Base-by-base conservation (phyloP, 2,329 filamentous ascomycete species). In the Trichophaea hybrida region DNA sequence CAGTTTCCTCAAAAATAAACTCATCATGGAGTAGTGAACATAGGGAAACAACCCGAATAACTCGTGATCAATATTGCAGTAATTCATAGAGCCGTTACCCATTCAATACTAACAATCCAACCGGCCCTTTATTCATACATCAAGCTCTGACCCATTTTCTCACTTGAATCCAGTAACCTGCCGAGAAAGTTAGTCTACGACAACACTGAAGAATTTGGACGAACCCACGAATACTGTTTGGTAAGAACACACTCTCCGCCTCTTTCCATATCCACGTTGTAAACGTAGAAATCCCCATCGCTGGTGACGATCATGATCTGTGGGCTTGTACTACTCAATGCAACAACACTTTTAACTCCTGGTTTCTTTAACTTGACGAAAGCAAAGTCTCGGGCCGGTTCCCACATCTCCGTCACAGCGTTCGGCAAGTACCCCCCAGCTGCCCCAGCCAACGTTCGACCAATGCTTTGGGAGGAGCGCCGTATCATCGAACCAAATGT, bases 261-360 rank as follows among this genome's bases (percentile, higher is more conserved):
- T 63, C 87, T 86, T 68, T 94, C 90, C 76, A 98, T 81, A 71
- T 98, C 90, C 58, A 98, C 89, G 65, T 88, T 91, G 73, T 91
- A 98, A 34, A 97, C 85, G 68, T 93, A 95, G 70, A 96, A 97
- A 31, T 85, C 85, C 7, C 93, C 93, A 71, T 98, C 93, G 68
- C 86, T 96, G 0, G 93, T 98, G 12, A 96, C 90, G 0, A 97
- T 88, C 90, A 98, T 97, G 53, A 98, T 87, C 69, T 97, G 90
- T 0, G 93, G 93, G 32, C 86, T 90, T 70, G 84, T 94, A 69
- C 85, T 93, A 70, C 88, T 95, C 84, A 98, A 94, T 6, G 93
- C 91, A 48, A 98, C 93, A n/a, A 98, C 91, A 66, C 88, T 95
- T 49, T 68, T 71, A n/a, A 71, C 69, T 68, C 75, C 68, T 43